These are phyloP conservation scores for Pseudotsuga menziesii DNA, from an alignment of 75 land plant species.

Conservation along the genomic window DNA sequence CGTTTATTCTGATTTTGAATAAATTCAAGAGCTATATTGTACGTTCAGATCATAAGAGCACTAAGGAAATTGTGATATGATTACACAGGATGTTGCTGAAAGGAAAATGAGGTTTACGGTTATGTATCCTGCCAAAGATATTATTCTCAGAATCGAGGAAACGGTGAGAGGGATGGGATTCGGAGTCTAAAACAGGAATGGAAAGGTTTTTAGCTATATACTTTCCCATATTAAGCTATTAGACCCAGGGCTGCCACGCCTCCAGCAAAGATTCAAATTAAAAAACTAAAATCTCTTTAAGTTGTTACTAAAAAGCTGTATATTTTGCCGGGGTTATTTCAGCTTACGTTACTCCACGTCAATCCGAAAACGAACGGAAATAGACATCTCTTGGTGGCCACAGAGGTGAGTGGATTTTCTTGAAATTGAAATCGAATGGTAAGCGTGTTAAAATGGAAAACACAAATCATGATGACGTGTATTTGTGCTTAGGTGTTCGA, in stretches of 20 bases:
- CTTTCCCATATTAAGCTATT: neutral
- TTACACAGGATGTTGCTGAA: slow-evolving; percentile 46
- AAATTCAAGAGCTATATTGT: too few relatives aligned
- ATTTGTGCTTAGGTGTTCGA: slow-evolving; percentile 21
- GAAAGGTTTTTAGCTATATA: slow-evolving; percentile 31
- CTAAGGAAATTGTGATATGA: too few relatives aligned
- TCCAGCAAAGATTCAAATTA: too few relatives aligned
- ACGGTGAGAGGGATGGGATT: slow-evolving; percentile 55
- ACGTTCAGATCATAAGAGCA: too few relatives aligned
- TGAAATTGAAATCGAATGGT: too few relatives aligned
- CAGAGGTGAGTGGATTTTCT: neutral
- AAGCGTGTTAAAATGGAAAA: too few relatives aligned
- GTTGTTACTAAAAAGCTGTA: too few relatives aligned
- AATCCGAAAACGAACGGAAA: slow-evolving; percentile 16
- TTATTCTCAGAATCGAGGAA: slow-evolving; percentile 48
- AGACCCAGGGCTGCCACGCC: too few relatives aligned
- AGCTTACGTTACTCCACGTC: slow-evolving; percentile 40
- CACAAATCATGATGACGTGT: neutral
- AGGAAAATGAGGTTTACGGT: slow-evolving; percentile 69
- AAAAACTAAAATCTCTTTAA: neutral
- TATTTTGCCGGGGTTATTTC: neutral
- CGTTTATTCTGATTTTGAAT: too few relatives aligned
- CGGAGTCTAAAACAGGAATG: slow-evolving; percentile 45
- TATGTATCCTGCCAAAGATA: slow-evolving; percentile 49
- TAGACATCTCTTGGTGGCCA: slow-evolving; percentile 19